These are phyloP conservation scores for Chlorophyllum brunneum DNA, from an alignment of 768 basidiomycete species.

Conservation along the genomic window DNA sequence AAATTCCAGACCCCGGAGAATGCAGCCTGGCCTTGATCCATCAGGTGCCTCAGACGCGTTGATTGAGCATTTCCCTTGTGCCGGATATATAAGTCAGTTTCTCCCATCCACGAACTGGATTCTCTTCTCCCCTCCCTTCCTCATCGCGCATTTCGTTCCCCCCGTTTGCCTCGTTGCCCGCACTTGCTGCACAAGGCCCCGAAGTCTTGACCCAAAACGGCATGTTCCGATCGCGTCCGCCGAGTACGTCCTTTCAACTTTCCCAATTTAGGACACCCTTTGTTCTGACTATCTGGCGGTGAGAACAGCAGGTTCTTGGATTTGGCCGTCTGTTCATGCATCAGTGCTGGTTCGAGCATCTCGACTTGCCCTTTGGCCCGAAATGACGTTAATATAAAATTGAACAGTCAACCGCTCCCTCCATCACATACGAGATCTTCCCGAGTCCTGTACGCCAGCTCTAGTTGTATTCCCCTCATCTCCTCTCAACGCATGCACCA, in stretches of 20 bases:
- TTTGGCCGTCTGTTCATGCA: slow-evolving; percentile 34
- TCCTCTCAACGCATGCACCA: slow-evolving; percentile 27
- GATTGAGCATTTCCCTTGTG: slow-evolving; percentile 16
- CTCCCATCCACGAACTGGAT: slow-evolving; percentile 13
- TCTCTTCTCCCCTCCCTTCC: slow-evolving; percentile 12
- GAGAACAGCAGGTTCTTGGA: slow-evolving; percentile 34
- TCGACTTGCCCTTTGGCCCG: slow-evolving; percentile 31
- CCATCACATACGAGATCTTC: slow-evolving; percentile 31
- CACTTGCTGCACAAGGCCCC: slow-evolving; percentile 20
- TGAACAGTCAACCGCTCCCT: slow-evolving; percentile 31
- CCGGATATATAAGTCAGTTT: slow-evolving; percentile 11
- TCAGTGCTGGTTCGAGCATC: slow-evolving; percentile 33
- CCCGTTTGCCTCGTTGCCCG: slow-evolving; percentile 22
- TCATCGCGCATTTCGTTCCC: slow-evolving; percentile 13
- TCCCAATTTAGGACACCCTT: slow-evolving; percentile 48
- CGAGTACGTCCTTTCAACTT: slow-evolving; percentile 42
- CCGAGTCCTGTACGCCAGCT: slow-evolving; percentile 35
- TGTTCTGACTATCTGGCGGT: slow-evolving; percentile 36
- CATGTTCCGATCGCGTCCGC: slow-evolving; percentile 38
- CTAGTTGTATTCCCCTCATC: slow-evolving; percentile 23
- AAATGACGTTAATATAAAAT: slow-evolving; percentile 41
- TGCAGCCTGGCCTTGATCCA: slow-evolving; percentile 12
- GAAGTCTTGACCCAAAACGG: slow-evolving; percentile 34
- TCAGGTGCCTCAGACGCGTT: slow-evolving; percentile 12
- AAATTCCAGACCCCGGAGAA: slow-evolving; percentile 14